Conservation (phyloP, 345 rosid genomes). For the Nephelium lappaceum region DNA sequence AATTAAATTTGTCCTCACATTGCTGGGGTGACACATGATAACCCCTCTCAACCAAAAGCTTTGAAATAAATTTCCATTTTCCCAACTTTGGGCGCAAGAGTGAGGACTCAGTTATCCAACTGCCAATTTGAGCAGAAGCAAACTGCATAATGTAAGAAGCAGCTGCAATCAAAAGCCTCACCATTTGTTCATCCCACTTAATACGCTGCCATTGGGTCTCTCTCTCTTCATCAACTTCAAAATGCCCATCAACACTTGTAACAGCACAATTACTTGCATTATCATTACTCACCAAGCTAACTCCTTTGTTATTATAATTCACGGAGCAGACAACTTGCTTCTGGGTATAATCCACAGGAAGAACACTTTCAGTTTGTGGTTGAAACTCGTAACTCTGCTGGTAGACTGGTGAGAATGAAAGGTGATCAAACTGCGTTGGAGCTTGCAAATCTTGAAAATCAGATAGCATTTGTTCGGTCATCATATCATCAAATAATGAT, state of each 20-base stretch:
- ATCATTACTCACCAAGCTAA: neutral
- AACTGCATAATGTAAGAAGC: constrained; percentile 29
- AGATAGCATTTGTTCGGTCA: neutral
- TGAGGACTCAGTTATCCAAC: too few species aligned
- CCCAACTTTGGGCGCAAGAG: constrained; percentile 26
- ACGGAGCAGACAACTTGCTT: neutral
- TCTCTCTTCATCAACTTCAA: constrained; percentile 11
- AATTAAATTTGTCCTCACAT: constrained; percentile 39
- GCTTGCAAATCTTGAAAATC: neutral
- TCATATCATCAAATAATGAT: neutral
- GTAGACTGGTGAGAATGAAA: neutral
- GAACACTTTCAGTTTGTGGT: constrained; percentile 8
- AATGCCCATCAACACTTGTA: constrained; percentile 13
- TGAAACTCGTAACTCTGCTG: constrained; percentile 9
- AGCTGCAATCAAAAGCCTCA: constrained; percentile 26
- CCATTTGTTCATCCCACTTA: constrained; percentile 33
- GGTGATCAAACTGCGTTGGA: constrained; percentile 14
- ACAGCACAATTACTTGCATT: neutral
- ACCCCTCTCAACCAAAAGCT: constrained; percentile 27
- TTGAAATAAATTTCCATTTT: constrained; percentile 32
- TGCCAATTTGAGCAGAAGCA: neutral
- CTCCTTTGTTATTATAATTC: neutral
- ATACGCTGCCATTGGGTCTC: constrained; percentile 23
- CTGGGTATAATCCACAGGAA: constrained; percentile 1
- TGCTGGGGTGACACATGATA: constrained; percentile 33